phyloP scores from a whole-genome alignment of 2,329 filamentous ascomycete species.

The Cladosporium sp. region DNA sequence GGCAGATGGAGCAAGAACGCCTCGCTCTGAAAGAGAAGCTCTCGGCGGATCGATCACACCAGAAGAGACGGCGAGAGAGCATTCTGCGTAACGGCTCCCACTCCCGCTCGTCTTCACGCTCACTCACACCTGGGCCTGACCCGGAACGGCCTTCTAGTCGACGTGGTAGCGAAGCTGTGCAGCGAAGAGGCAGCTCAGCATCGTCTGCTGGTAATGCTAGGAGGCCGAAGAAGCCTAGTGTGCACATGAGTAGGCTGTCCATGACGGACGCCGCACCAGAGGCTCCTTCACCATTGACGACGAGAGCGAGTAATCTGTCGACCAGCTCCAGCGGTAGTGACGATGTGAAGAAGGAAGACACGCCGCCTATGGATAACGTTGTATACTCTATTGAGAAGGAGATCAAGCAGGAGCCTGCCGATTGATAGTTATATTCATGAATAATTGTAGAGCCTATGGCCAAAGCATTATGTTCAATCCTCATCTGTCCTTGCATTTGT shows the following conservation, averaged over 20 bases:
- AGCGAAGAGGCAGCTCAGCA: slow-evolving; percentile 28
- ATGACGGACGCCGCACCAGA: slow-evolving; percentile 15
- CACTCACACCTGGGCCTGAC: slow-evolving; percentile 31
- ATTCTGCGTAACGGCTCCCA: slow-evolving; percentile 28
- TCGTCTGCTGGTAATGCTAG: slow-evolving; percentile 16
- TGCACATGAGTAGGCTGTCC: slow-evolving; percentile 15
- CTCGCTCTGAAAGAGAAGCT: slow-evolving; percentile 32
- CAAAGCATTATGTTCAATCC: neutral
- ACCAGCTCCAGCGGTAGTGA: slow-evolving; percentile 17
- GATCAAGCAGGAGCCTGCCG: slow-evolving; percentile 29
- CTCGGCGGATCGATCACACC: slow-evolving; percentile 22
- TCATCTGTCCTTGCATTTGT: neutral
- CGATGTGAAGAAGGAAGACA: slow-evolving; percentile 15
- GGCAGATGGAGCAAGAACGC: slow-evolving; percentile 33
- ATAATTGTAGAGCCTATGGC: neutral
- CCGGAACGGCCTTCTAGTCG: slow-evolving; percentile 21
- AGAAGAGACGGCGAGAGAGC: slow-evolving; percentile 25
- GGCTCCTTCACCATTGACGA: slow-evolving; percentile 15
- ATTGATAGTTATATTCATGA: slow-evolving; percentile 8
- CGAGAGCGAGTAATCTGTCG: slow-evolving; percentile 13
- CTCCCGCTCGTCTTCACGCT: slow-evolving; percentile 26
- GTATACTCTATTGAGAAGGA: slow-evolving; percentile 13
- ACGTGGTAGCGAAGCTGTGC: slow-evolving; percentile 21
- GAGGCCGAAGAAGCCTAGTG: slow-evolving; percentile 18
- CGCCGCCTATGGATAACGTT: slow-evolving; percentile 17